Evolutionary conservation across 2,329 filamentous ascomycete genomes (phyloP).

Genomic region (Ampelomyces quisqualis): DNA sequence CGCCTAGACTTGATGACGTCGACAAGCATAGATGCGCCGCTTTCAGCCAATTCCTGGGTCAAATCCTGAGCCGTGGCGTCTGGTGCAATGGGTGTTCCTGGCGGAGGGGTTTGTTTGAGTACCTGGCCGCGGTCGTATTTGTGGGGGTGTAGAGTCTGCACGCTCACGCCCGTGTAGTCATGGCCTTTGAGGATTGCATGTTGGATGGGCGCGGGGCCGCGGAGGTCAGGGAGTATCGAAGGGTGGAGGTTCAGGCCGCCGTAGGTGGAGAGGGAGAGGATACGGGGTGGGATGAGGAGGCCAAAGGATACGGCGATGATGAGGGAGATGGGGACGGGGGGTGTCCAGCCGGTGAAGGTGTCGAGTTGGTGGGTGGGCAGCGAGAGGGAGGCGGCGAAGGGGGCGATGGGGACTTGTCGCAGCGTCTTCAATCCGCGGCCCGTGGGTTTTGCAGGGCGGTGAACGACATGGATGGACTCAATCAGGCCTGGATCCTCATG

Average conservation of each 20-base stretch:
- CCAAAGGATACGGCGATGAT: conserved; percentile 94
- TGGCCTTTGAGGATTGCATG: conserved; percentile 71
- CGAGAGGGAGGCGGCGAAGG: conserved; percentile 60
- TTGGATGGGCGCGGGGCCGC: conserved; percentile 83
- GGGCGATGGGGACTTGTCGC: conserved; percentile 69
- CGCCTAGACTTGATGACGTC: conserved; percentile 61
- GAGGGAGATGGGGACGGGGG: conserved; percentile 58
- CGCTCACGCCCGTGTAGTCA: conserved; percentile 68
- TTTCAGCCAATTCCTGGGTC: conserved; percentile 55
- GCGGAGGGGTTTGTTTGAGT: conserved; percentile 63
- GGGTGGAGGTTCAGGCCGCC: conserved; percentile 93
- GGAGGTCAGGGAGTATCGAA: conserved; percentile 82
- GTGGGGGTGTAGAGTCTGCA: conserved; percentile 80
- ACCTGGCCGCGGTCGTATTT: conserved; percentile 78
- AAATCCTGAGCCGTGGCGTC: conserved; percentile 54
- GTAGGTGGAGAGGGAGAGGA: conserved; percentile 70
- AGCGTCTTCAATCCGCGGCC: conserved; percentile 72
- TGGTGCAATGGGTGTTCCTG: conserved; percentile 56
- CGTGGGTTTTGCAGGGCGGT: conserved; percentile 72
- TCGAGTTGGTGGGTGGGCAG: conserved; percentile 73
- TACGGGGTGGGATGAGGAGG: conserved; percentile 76
- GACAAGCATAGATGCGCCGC: conserved; percentile 72
- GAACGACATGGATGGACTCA: conserved; percentile 80
- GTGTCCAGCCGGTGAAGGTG: conserved; percentile 77
- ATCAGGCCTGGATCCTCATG: conserved; percentile 32